Evolutionary conservation across 768 basidiomycete species (phyloP), one percentile per base, ranked within the genome.

Genomic region (Lactifluus piperatus): DNA sequence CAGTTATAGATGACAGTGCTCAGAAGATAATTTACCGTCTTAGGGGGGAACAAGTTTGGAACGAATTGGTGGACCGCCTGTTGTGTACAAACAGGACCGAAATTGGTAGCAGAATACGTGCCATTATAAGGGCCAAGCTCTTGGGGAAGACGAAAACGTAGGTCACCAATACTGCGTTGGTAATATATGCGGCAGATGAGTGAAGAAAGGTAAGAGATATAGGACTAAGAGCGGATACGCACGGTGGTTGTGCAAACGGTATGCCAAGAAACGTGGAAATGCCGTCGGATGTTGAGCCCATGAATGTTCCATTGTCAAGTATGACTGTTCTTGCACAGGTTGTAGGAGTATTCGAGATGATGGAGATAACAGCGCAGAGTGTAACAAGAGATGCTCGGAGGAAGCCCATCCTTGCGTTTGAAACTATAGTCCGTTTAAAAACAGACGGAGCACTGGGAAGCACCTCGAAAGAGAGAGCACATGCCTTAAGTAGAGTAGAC

Each of bases 191-290:
- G 2, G 36, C 14, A 45, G 37, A 18, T 44, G 24, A 20, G 37
- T 14, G 7, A 29, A 22, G 29, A 30, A 37, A 14, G 20, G 22
- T 22, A 41, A 48, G 44, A 1, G 34, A 36, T 22, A 36, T 22
- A 2, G 39, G n/a, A 10, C 39, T 34, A 20, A 44, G 18, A 0
- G n/a, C 3, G 0, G 41, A 8, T 20, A 52, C 72, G 14, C 64
- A 77, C 74, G 72, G 73, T 34, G 74, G 71, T 27, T 70, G 64
- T 5, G 75, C 73, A 41, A 71, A 78, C 0, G 73, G 77, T 10
- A 78, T 73, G 2, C 76, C 77, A 0, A 77, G 67, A 55, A 73
- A 78, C 27, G 65, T 55, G 11, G 63, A 62, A 0, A 70, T 64
- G 26, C 58, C 60, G 10, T 68, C 69, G 1, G 62, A 60, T 5